Conservation (phyloP, 306 rosid genomes). For the Lablab purpureus region DNA sequence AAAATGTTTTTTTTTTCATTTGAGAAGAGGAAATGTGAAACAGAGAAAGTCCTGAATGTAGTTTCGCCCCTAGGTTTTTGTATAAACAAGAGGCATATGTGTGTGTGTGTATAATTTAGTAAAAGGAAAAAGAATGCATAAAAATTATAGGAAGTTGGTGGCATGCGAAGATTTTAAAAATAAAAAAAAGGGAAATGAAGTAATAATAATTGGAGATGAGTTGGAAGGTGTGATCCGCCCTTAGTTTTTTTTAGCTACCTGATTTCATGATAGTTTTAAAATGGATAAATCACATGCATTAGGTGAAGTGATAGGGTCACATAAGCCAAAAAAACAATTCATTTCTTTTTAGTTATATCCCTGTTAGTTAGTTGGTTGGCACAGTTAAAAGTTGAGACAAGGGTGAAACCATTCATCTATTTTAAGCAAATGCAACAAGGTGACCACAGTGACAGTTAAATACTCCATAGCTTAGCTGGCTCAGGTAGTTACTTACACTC, state of each 20-base stretch:
- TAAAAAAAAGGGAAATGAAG: slow-evolving; percentile 26
- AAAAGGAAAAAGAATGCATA: background rate
- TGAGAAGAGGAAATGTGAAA: background rate
- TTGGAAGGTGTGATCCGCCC: slow-evolving; percentile 50
- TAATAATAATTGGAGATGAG: slow-evolving; percentile 25
- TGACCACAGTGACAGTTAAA: slow-evolving; percentile 35
- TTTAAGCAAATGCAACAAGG: slow-evolving; percentile 22
- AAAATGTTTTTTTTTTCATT: background rate
- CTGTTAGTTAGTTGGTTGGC: slow-evolving; percentile 7
- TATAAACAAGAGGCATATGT: background rate
- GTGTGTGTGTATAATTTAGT: background rate
- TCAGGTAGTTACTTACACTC: background rate
- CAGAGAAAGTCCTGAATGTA: slow-evolving; percentile 12
- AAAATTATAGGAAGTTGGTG: background rate
- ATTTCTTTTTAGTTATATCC: slow-evolving; percentile 30
- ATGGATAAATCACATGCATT: slow-evolving; percentile 25
- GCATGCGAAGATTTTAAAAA: slow-evolving; percentile 18
- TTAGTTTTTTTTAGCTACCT: slow-evolving; percentile 52
- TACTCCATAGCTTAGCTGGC: no score
- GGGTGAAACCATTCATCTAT: slow-evolving; percentile 9
- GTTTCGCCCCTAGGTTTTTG: slow-evolving; percentile 37
- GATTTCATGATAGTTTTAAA: slow-evolving; percentile 45
- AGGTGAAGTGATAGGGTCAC: slow-evolving; percentile 14
- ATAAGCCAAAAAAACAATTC: slow-evolving; percentile 31
- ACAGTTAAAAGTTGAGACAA: slow-evolving; percentile 22